A percentile compares a stretch with the other conserved stretches of the same genome.
Evolutionary conservation across 1,284 basidiomycete species (phyloP).

Genomic region (Apiotrichum veenhuisii): DNA sequence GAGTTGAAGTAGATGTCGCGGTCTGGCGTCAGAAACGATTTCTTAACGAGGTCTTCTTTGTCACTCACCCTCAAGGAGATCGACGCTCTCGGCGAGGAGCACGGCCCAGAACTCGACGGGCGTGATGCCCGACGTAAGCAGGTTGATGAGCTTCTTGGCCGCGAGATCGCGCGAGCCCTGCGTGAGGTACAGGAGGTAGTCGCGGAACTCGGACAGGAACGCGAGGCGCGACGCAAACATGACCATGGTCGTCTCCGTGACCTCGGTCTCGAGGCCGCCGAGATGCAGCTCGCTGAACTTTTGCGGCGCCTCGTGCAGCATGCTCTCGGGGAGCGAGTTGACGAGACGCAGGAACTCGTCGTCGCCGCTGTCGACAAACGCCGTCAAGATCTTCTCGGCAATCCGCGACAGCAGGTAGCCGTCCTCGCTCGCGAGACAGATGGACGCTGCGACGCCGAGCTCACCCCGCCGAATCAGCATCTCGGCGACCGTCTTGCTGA

Average conservation of each 20-base stretch:
- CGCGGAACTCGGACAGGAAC: conserved; percentile 53
- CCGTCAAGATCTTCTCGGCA: conserved; percentile 48
- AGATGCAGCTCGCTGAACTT: conserved; percentile 25
- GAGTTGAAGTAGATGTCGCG: conserved; percentile 45
- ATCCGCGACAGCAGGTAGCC: conserved; percentile 46
- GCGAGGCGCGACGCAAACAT: conserved; percentile 45
- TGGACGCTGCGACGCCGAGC: conserved; percentile 50
- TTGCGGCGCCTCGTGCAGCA: conserved; percentile 35
- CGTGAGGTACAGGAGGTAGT: conserved; percentile 50
- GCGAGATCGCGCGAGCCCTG: conserved; percentile 44
- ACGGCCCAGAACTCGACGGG: conserved; percentile 51
- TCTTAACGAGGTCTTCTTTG: too few relatives aligned
- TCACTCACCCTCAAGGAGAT: conserved; percentile 49
- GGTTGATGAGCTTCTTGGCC: conserved; percentile 44
- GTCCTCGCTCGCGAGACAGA: conserved; percentile 48
- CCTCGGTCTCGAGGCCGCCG: background rate
- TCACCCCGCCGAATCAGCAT: conserved; percentile 40
- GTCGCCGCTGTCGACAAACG: conserved; percentile 47
- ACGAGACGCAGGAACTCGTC: conserved; percentile 27
- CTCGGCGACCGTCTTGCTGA: conserved; percentile 46
- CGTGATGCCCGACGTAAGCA: conserved; percentile 48
- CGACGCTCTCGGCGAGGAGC: conserved; percentile 49
- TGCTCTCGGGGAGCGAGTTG: conserved; percentile 34
- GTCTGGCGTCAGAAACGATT: conserved; percentile 27
- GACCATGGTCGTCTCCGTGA: conserved; percentile 9